Conservation (phyloP, 2,329 filamentous ascomycete species). For the Xylariaceae sp. region DNA sequence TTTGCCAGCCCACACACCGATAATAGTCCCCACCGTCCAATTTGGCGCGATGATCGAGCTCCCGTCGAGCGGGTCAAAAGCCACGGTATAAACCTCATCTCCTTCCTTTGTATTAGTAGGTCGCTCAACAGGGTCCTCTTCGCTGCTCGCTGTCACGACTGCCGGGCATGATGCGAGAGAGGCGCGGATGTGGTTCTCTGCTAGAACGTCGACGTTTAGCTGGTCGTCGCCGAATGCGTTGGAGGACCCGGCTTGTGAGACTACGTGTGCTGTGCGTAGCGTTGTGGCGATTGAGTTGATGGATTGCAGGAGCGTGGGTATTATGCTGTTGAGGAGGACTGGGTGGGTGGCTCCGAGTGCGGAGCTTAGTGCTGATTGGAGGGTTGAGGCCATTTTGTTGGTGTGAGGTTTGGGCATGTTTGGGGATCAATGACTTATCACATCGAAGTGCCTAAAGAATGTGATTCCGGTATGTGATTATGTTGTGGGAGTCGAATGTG, state of each 20-base stretch:
- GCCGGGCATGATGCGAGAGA: constrained; percentile 43
- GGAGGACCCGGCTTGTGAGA: constrained; percentile 47
- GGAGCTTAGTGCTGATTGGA: background rate
- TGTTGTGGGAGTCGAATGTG: too few relatives aligned
- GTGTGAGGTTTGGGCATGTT: constrained; percentile 2
- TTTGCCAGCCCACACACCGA: constrained; percentile 56
- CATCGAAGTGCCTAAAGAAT: too few relatives aligned
- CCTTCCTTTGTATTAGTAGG: background rate
- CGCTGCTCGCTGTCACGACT: constrained; percentile 53
- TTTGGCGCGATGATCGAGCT: constrained; percentile 59
- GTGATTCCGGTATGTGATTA: too few relatives aligned
- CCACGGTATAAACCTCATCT: constrained; percentile 53
- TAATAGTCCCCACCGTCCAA: constrained; percentile 58
- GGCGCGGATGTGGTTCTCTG: constrained; percentile 47
- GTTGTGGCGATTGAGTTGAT: constrained; percentile 44
- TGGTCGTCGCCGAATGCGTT: constrained; percentile 60
- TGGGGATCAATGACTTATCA: too few relatives aligned
- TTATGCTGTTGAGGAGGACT: constrained; percentile 42
- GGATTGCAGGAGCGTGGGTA: constrained; percentile 47
- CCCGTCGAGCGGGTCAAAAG: constrained; percentile 63
- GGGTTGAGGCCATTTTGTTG: background rate
- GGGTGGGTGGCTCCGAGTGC: constrained; percentile 14
- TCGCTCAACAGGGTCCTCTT: constrained; percentile 57
- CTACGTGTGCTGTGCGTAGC: constrained; percentile 44
- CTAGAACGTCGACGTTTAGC: constrained; percentile 55